phyloP scores from a whole-genome alignment of 495 filamentous ascomycete genomes.

The Neurospora sp. region DNA sequence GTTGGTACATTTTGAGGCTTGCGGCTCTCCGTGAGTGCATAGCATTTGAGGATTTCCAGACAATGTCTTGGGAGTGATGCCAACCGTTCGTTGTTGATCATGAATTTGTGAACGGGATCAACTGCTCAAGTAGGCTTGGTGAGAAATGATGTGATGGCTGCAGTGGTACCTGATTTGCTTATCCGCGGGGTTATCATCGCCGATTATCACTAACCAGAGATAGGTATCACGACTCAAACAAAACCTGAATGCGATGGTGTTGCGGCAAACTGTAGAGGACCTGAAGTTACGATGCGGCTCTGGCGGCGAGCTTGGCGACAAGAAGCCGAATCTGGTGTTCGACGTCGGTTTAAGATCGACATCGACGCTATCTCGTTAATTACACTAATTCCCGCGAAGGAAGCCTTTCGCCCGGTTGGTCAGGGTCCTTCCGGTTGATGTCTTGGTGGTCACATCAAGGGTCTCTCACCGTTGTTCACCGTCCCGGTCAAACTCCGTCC shows the following conservation, averaged over 20 bases:
- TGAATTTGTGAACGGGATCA: not conserved
- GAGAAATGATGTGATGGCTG: not conserved
- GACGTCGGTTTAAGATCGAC: not conserved
- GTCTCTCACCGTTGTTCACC: not conserved
- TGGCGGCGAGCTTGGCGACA: not conserved
- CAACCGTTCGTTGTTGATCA: not conserved
- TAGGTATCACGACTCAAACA: not conserved
- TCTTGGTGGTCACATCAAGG: not conserved
- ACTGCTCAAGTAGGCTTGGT: not conserved
- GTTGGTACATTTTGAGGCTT: not conserved
- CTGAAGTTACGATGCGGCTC: not conserved
- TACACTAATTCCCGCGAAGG: not conserved
- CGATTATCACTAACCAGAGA: not conserved
- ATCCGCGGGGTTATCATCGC: not conserved
- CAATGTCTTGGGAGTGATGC: not conserved
- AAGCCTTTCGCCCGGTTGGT: not conserved
- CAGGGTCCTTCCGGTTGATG: not conserved
- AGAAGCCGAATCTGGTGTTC: not conserved
- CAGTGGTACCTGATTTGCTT: not conserved
- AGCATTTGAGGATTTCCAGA: not conserved
- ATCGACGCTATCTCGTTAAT: not conserved
- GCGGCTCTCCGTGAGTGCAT: not conserved
- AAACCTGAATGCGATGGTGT: not conserved
- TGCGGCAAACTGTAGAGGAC: not conserved
- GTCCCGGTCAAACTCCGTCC: not conserved